Evolutionary conservation across 768 basidiomycete genomes (phyloP).

Genomic region (Nevesoporus exiguus): DNA sequence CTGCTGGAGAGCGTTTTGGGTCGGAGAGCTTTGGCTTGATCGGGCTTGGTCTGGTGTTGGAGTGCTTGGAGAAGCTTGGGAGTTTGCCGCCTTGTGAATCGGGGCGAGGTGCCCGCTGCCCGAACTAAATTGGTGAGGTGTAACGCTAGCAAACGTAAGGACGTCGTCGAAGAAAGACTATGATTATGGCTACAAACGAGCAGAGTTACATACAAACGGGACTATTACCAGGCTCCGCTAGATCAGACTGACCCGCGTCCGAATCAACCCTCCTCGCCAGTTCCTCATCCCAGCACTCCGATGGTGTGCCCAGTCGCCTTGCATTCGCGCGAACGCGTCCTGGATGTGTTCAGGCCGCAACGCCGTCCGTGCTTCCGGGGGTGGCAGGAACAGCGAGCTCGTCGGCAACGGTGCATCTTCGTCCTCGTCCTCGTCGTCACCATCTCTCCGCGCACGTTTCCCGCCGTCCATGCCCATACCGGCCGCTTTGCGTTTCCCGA

Average conservation of each 20-base stretch:
- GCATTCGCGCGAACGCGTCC: conserved; percentile 89
- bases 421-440: conserved; percentile 52
- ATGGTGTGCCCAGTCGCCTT: conserved; percentile 76
- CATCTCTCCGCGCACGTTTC: conserved; percentile 52
- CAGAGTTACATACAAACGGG: no score
- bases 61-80: conserved; percentile 48
- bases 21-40: conserved; percentile 65
- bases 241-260: conserved; percentile 78
- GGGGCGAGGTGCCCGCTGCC: neutral
- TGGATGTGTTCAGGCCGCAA: conserved; percentile 84
- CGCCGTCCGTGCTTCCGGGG: conserved; percentile 76
- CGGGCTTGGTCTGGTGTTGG: conserved; percentile 55
- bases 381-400: conserved; percentile 75
- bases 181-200: conserved; percentile 4
- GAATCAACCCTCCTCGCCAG: conserved; percentile 81
- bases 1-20: conserved; percentile 37
- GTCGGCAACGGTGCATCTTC: conserved; percentile 67
- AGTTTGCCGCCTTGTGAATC: conserved; percentile 15
- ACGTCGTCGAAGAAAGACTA: neutral
- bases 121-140: no score
- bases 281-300: conserved; percentile 86
- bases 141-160: no score
- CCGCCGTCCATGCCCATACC: conserved; percentile 40
- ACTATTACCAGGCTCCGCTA: conserved; percentile 33
- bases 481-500: conserved; percentile 67